Percentiles rank a stretch among this genome's conserved stretches.
Conservation (phyloP, 2,329 filamentous ascomycete genomes). For the Cordyceps farinosa region DNA sequence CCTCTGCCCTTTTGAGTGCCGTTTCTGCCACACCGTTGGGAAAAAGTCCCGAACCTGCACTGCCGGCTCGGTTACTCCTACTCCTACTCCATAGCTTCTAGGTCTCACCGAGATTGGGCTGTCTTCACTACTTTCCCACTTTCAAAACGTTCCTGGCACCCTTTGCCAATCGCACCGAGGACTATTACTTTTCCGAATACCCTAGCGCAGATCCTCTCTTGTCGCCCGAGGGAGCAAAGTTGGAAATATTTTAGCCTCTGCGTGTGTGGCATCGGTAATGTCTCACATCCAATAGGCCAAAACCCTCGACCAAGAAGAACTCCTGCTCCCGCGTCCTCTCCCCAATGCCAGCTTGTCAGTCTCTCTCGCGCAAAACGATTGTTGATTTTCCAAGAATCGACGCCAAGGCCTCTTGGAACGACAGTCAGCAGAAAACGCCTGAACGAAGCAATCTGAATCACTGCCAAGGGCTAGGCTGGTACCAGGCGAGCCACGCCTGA, state of each 20-base stretch:
- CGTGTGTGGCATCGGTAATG: slow-evolving; percentile 1
- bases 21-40: background rate
- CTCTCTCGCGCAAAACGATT: background rate
- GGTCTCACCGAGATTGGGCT: background rate
- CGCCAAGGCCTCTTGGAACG: background rate
- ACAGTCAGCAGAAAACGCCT: background rate
- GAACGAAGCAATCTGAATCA: too few species aligned
- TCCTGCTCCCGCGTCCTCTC: background rate
- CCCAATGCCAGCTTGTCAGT: background rate
- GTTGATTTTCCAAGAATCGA: background rate
- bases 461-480: background rate
- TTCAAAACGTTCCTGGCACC: slow-evolving; percentile 2
- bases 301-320: background rate
- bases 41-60: background rate
- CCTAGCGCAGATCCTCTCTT: background rate
- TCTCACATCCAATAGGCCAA: background rate
- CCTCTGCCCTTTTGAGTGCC: background rate
- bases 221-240: background rate
- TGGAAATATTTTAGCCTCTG: background rate
- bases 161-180: background rate
- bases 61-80: background rate
- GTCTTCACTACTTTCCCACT: background rate
- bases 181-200: background rate
- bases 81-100: background rate
- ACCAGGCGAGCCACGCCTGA: background rate